Base-by-base conservation (phyloP, 108 stramenopile species). In the Nitzschia sp. region DNA sequence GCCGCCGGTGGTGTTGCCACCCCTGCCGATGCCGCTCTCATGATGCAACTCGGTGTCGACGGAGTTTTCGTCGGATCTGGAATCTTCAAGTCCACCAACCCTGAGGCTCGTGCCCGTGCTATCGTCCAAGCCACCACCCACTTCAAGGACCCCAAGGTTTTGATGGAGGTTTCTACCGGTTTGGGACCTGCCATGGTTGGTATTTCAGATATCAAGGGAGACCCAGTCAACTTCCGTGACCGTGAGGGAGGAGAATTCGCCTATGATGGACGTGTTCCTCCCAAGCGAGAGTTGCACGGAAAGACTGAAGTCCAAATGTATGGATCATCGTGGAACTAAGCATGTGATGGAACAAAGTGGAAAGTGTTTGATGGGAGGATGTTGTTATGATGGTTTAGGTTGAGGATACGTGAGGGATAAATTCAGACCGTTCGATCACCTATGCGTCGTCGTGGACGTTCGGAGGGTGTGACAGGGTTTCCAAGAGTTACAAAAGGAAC, bases 31-130 rank as follows among this genome's bases (percentile, higher is more conserved):
- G 98, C 98, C 6, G 98, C 98, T 7, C 83, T 99, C 58, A 98
- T 99, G 97, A 99, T 99, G 98, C 98, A 99, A 85, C 85, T 99
- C 14, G 98, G 98, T 60, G 83, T 97, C 76, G 98, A 99, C 75
- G 98, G 98, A 22, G 98, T 99, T 44, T 99, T 99, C 70, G 98
- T 99, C 10, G 98, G 98, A 19, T 88, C 86, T 59, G 98, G 98
- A 8, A 99, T 99, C 72, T 99, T 99, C 88, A 97, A 97, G 82
- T 90, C 88, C 57, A 57, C 63, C 39, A 90, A 99, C 67, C 96
- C 98, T 0, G 96, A 79, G 58, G 95, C 94, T 53, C 87, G 98
- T 65, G 98, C 97, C 17, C 66, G 70, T 53, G 98, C 98, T 48
- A 99, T 99, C 76, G 98, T 99, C 0, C 89, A 86, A 69, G 98